Conservation (phyloP, 257 asterid species). For the Solanum medicagineum region DNA sequence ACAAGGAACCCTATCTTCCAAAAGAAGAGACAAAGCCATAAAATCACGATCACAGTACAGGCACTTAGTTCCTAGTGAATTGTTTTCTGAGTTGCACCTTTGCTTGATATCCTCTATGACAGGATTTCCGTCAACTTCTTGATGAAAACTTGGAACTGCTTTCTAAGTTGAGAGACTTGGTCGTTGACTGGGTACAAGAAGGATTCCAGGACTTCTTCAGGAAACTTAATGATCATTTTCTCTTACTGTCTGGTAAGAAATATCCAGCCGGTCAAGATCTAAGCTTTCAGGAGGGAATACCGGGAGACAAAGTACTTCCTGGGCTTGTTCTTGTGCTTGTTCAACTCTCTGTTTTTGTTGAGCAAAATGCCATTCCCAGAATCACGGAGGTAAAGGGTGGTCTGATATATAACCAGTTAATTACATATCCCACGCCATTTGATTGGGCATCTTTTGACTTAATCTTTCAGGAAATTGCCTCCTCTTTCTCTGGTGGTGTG, state of each 20-base stretch:
- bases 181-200: slow-evolving; percentile 73
- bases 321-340: slow-evolving; percentile 89
- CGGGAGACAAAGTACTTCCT: slow-evolving; percentile 55
- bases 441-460: neutral
- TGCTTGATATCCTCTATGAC: slow-evolving; percentile 8
- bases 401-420: neutral
- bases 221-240: slow-evolving; percentile 56
- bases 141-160: slow-evolving; percentile 56
- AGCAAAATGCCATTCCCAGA: slow-evolving; percentile 75
- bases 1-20: neutral
- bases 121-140: slow-evolving; percentile 79
- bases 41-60: neutral
- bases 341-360: slow-evolving; percentile 55
- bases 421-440: neutral
- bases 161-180: slow-evolving; percentile 57
- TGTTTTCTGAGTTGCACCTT: neutral
- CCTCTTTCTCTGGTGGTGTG: slow-evolving; percentile 70
- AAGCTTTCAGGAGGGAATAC: slow-evolving; percentile 36
- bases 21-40: neutral
- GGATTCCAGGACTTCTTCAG: slow-evolving; percentile 88
- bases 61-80: neutral
- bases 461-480: slow-evolving; percentile 72
- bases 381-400: slow-evolving; percentile 57
- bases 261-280: slow-evolving; percentile 32
- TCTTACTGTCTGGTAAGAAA: slow-evolving; percentile 65